Evolutionary conservation across 805 yeast species (phyloP).

Genomic region (Barnettozyma sucrosica): DNA sequence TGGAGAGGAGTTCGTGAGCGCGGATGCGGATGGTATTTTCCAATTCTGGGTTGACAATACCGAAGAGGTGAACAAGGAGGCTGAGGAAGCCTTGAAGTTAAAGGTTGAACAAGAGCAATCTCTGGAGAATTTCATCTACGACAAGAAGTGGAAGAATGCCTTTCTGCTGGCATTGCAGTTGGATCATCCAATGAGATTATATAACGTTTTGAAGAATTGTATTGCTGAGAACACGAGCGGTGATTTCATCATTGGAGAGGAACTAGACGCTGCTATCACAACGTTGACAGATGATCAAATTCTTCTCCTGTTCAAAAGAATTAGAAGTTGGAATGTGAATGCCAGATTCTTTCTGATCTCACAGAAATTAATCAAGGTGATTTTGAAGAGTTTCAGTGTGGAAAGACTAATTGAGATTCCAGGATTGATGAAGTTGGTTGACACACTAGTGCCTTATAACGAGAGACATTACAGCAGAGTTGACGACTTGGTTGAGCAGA

Average conservation of each 20-base stretch:
- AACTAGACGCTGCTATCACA: slow-evolving; percentile 2
- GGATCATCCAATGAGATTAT: slow-evolving; percentile 86
- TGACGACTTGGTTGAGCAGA: slow-evolving; percentile 78
- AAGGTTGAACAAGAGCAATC: slow-evolving; percentile 86
- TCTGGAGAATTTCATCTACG: slow-evolving; percentile 63
- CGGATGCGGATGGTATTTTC: slow-evolving; percentile 93
- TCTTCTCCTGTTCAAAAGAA: slow-evolving; percentile 55
- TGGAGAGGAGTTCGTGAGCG: slow-evolving; percentile 68
- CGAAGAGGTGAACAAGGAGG: slow-evolving; percentile 55
- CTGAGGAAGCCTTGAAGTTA: slow-evolving; percentile 42
- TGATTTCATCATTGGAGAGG: background rate
- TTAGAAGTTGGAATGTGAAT: slow-evolving; percentile 94
- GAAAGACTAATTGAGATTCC: slow-evolving; percentile 56
- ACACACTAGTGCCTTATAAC: slow-evolving; percentile 79
- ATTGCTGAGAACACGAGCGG: slow-evolving; percentile 20
- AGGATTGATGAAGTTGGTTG: slow-evolving; percentile 63
- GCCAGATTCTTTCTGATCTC: slow-evolving; percentile 74
- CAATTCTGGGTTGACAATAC: slow-evolving; percentile 88
- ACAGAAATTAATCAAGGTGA: slow-evolving; percentile 66
- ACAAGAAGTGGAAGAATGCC: slow-evolving; percentile 83
- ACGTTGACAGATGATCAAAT: slow-evolving; percentile 56
- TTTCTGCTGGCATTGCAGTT: slow-evolving; percentile 78
- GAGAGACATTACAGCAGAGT: slow-evolving; percentile 77
- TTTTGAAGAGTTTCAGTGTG: slow-evolving; percentile 50
- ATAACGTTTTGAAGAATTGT: slow-evolving; percentile 36